Evolutionary conservation across 2,329 filamentous ascomycete species (phyloP), one percentile per base, ranked within the genome.

Genomic region (Hymenotorrendiella dingleyae): DNA sequence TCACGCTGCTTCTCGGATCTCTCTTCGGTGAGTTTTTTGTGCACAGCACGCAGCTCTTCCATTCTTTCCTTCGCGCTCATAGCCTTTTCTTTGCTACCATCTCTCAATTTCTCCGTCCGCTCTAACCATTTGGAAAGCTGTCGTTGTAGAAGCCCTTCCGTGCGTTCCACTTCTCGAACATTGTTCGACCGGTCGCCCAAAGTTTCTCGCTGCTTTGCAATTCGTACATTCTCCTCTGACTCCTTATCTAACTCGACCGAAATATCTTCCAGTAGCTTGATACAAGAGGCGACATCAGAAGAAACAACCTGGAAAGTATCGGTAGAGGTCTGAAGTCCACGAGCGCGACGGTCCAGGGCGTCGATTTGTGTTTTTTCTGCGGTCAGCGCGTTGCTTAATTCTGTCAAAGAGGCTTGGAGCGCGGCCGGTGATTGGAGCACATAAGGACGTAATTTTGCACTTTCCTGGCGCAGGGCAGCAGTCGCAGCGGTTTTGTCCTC

Each of bases 181-280:
- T 87, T 94, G 55, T 93, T 94, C 36, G 85, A 85, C 45, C 88
- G 78, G 61, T 96, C 90, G 2, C 86, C 84, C 4, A 98, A 77
- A 2, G 87, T 86, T 54, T 98, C 93, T 42, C 84, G 76, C 60
- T 96, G 91, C 59, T 82, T 80, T 8, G 82, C 75, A 43, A 90
- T 91, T 48, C 85, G 80, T 7, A 81, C 76, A 54, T 86, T 79
- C 63, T 95, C 90, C 45, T 97, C 90, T 34, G 97, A 91, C 64
- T 97, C 91, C 62, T 91, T 94, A 34, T 80, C 70, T 4, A 98
- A 67, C 62, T 97, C 93, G n/a, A 71, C 68, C 3, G 84, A 75
- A 16, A 96, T 86, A 54, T 97, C 91, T 42, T 93, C 87, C 4
- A 97, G 78, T 10, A 97, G 74, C 58, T 91, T 91, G 57, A 89